These are phyloP conservation scores for Trametes sanguinea DNA, from an alignment of 768 basidiomycete genomes.

Conservation along the genomic window DNA sequence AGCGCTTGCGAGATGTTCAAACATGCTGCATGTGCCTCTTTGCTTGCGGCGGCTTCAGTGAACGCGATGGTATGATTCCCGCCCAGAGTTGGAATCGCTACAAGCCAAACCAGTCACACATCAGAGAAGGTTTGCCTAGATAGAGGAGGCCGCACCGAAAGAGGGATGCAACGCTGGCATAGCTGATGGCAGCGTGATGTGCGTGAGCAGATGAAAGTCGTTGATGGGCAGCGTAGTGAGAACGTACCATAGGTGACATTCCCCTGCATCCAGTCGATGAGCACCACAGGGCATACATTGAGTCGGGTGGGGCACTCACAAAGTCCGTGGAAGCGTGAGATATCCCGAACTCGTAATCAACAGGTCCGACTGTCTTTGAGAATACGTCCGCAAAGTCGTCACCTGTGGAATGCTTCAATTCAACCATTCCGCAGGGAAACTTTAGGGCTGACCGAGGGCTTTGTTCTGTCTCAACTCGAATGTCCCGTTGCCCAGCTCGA, in stretches of 20 bases:
- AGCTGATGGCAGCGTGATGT: slow-evolving; percentile 30
- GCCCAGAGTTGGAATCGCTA: slow-evolving; percentile 80
- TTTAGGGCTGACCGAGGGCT: slow-evolving; percentile 47
- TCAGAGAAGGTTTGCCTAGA: not conserved
- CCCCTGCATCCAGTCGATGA: slow-evolving; percentile 44
- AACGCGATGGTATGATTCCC: slow-evolving; percentile 81
- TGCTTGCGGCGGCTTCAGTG: slow-evolving; percentile 59
- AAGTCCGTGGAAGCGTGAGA: slow-evolving; percentile 79
- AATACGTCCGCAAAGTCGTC: slow-evolving; percentile 65
- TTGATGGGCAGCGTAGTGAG: not conserved
- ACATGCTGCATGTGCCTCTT: slow-evolving; percentile 64
- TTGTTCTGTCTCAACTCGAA: slow-evolving; percentile 71
- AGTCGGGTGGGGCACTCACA: slow-evolving; percentile 44
- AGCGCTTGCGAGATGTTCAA: slow-evolving; percentile 70
- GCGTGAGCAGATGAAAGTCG: not conserved
- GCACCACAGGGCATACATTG: not conserved
- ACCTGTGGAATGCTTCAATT: slow-evolving; percentile 39
- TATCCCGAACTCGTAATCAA: slow-evolving; percentile 71
- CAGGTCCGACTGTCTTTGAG: slow-evolving; percentile 57
- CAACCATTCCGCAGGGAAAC: no score
- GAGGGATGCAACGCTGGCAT: slow-evolving; percentile 75
- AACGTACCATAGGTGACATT: slow-evolving; percentile 71
- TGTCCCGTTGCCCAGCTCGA: slow-evolving; percentile 38
- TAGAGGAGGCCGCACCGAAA: slow-evolving; percentile 44
- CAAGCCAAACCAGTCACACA: not conserved